Evolutionary conservation across 495 filamentous ascomycete genomes (phyloP).

Genomic region (Podospora fimiseda): DNA sequence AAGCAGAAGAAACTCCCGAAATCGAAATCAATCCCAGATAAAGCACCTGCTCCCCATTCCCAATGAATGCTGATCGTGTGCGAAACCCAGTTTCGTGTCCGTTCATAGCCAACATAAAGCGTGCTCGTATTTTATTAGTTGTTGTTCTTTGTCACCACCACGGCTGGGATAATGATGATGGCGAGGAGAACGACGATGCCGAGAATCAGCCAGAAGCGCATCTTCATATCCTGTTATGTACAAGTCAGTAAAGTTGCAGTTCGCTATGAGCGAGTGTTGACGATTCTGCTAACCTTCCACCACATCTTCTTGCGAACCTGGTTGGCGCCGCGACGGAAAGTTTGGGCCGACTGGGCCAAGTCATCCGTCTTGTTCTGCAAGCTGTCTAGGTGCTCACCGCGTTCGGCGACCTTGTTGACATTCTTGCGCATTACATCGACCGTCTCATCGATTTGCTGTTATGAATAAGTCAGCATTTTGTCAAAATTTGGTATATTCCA

Average conservation of each 20-base stretch:
- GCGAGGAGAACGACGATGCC: conserved; percentile 83
- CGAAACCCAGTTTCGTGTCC: conserved; percentile 28
- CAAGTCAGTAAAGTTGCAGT: background rate
- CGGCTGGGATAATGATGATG: conserved; percentile 84
- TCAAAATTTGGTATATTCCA: background rate
- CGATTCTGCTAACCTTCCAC: conserved; percentile 40
- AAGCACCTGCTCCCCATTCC: conserved; percentile 21
- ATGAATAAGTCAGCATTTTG: conserved; percentile 10
- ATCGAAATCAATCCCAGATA: conserved; percentile 23
- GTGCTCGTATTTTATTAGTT: conserved; percentile 11
- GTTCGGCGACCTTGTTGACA: conserved; percentile 85
- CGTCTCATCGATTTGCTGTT: conserved; percentile 92
- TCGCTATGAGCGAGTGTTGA: background rate
- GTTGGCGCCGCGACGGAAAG: conserved; percentile 93
- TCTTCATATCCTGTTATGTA: conserved; percentile 77
- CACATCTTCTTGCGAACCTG: conserved; percentile 87
- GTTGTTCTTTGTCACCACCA: conserved; percentile 17
- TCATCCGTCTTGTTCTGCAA: conserved; percentile 96
- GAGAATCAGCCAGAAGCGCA: conserved; percentile 89
- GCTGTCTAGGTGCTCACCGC: conserved; percentile 81
- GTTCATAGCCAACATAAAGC: conserved; percentile 13
- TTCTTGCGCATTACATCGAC: conserved; percentile 91
- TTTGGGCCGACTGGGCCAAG: conserved; percentile 80
- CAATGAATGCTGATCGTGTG: conserved; percentile 22
- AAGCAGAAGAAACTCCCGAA: conserved; percentile 30